Conservation (phyloP, 2,329 filamentous ascomycete species). For the Pseudogymnoascus verrucosus region DNA sequence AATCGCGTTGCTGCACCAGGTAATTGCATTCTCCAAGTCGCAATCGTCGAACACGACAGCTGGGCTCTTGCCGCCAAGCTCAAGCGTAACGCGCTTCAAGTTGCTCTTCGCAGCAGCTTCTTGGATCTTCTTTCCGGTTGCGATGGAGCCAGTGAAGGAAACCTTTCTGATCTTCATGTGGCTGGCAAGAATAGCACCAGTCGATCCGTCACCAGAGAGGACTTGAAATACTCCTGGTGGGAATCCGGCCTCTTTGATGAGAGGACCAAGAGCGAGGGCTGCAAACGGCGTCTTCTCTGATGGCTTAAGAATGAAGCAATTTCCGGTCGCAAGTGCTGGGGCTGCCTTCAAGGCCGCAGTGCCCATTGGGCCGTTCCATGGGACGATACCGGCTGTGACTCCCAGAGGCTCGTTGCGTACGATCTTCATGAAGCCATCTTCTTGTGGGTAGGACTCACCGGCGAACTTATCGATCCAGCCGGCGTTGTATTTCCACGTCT, state of each 20-base stretch:
- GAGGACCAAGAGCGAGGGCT: constrained; percentile 38
- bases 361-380: constrained; percentile 46
- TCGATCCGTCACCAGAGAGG: constrained; percentile 32
- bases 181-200: constrained; percentile 30
- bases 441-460: constrained; percentile 34
- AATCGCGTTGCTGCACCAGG: constrained; percentile 36
- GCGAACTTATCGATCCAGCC: constrained; percentile 34
- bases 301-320: constrained; percentile 53
- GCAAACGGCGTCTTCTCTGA: constrained; percentile 54
- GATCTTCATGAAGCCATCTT: constrained; percentile 37
- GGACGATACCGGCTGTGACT: constrained; percentile 48
- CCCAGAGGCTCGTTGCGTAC: constrained; percentile 34
- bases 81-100: constrained; percentile 35
- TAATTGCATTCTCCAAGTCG: constrained; percentile 40
- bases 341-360: constrained; percentile 47
- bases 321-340: constrained; percentile 51
- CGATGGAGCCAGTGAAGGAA: constrained; percentile 34
- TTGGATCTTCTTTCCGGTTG: constrained; percentile 33
- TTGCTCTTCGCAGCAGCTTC: constrained; percentile 34
- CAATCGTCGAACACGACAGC: constrained; percentile 37
- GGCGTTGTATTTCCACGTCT: constrained; percentile 29
- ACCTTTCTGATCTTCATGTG: constrained; percentile 21
- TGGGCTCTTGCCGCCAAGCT: constrained; percentile 37
- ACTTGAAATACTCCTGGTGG: constrained; percentile 35
- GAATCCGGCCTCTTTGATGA: constrained; percentile 22